A percentile compares a stretch with the other conserved stretches of the same genome.
Conservation (phyloP, 208 protist species). For the Wallacemonas sp. region DNA sequence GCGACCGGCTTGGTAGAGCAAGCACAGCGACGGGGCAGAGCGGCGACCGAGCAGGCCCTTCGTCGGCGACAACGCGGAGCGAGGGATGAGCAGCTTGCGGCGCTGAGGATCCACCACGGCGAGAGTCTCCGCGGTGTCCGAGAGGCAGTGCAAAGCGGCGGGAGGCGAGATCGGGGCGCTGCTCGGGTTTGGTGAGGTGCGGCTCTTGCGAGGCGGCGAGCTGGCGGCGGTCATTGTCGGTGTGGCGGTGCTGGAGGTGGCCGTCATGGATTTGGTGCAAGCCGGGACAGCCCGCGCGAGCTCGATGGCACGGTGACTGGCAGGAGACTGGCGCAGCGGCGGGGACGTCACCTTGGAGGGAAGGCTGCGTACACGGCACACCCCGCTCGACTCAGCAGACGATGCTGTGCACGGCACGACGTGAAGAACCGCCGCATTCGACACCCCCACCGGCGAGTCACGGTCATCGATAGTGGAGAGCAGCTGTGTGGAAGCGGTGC, state of each 20-base stretch:
- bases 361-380: conserved; percentile 14
- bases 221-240: not conserved
- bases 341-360: conserved; percentile 13
- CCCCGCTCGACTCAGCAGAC: not conserved
- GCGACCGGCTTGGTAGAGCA: conserved; percentile 51
- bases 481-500: not conserved
- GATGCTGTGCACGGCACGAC: not conserved
- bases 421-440: not conserved
- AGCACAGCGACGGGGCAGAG: conserved; percentile 46
- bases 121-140: conserved; percentile 18
- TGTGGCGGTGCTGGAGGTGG: not conserved
- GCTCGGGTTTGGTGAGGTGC: not conserved
- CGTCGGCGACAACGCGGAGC: conserved; percentile 33
- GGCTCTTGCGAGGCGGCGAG: not conserved
- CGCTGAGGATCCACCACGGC: conserved; percentile 59
- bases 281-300: no score
- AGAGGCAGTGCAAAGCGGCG: conserved; percentile 12
- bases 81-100: conserved; percentile 44
- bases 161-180: no score
- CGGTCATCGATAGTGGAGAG: not conserved
- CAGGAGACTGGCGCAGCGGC: no score
- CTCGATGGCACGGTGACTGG: no score
- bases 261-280: not conserved
- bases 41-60: conserved; percentile 32
- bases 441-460: conserved; percentile 1